Evolutionary conservation across 306 rosid species (phyloP).

Genomic region (Ormosia semicastrata): DNA sequence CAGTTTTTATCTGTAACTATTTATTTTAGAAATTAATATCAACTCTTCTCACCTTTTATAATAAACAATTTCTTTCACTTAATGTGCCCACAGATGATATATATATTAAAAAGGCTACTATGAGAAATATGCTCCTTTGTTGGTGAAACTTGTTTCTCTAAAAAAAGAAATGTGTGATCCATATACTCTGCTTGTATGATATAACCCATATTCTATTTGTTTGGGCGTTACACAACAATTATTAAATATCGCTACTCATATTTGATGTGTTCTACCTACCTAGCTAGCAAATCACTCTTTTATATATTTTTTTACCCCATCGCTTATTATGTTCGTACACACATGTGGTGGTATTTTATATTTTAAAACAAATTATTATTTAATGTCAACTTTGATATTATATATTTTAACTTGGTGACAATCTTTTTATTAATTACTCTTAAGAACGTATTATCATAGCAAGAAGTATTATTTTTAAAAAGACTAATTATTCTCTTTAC

Average conservation of each 20-base stretch:
- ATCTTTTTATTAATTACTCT: not conserved
- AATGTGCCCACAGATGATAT: not conserved
- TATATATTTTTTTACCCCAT: not conserved
- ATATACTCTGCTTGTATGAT: not conserved
- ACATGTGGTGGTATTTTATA: not conserved
- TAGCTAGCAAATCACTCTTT: not conserved
- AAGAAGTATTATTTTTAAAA: too few species aligned
- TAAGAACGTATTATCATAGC: too few species aligned
- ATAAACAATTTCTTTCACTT: not conserved
- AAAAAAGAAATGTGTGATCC: slow-evolving; percentile 24
- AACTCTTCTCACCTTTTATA: not conserved
- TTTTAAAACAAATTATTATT: not conserved
- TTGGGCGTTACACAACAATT: not conserved
- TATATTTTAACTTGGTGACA: not conserved
- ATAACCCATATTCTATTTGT: not conserved
- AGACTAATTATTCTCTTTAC: too few species aligned
- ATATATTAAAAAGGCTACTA: slow-evolving; percentile 12
- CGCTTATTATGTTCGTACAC: not conserved
- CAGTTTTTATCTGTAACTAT: not conserved
- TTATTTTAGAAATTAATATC: not conserved
- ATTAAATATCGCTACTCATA: not conserved
- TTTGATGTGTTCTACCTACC: not conserved
- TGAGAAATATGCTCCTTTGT: slow-evolving; percentile 26
- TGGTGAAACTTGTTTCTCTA: slow-evolving; percentile 8
- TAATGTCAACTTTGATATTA: not conserved